Base-by-base conservation (phyloP, 106 monocot species). In the Vanilla planifolia region DNA sequence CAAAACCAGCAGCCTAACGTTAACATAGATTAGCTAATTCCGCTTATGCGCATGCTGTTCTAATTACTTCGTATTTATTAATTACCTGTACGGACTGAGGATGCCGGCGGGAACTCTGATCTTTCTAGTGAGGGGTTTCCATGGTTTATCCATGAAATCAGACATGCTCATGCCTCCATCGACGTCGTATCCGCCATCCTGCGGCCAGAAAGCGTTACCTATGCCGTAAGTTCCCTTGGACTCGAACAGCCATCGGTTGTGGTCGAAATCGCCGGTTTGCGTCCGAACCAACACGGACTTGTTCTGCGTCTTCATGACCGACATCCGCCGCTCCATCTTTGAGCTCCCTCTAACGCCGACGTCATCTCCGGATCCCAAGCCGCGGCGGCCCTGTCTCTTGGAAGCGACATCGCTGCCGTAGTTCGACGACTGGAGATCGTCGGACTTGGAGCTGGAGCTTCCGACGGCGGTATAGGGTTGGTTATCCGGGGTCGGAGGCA, bases 401-500 rank as follows among this genome's bases (percentile, higher is more conserved):
- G 71, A 64, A 3, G 45, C 37, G 36, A 33, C 9, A 39, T 34
- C 27, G 24, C 60, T 42, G 37, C 68, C 64, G 42, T 74, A 71
- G 11, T 73, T 68, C 19, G 57, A 40, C 3, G 48, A 15, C 4
- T 33, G 25, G 27, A 43, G 51, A 55, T 70, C 58, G 26, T 66
- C 75, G 8, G 66, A 62, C 47, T 71, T 83, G 19, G 48, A 28
- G 22, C 15, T 61, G 13, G 80, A 34, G 28, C 57, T 43, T n/a
- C 47, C 16, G 21, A 32, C 26, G 43, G 34, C 67, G 37, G 19
- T 23, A 27, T 64, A 61, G 4, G 94, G 89, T 63, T 85, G 85
- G 71, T 94, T 94, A 61, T 94, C 94, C 9, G 94, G 94, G 43
- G 94, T 94, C 21, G 94, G 86, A 8, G 94, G 94, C 83, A 94